Evolutionary conservation across 2,329 filamentous ascomycete species (phyloP).

Genomic region (Periconia sp.): DNA sequence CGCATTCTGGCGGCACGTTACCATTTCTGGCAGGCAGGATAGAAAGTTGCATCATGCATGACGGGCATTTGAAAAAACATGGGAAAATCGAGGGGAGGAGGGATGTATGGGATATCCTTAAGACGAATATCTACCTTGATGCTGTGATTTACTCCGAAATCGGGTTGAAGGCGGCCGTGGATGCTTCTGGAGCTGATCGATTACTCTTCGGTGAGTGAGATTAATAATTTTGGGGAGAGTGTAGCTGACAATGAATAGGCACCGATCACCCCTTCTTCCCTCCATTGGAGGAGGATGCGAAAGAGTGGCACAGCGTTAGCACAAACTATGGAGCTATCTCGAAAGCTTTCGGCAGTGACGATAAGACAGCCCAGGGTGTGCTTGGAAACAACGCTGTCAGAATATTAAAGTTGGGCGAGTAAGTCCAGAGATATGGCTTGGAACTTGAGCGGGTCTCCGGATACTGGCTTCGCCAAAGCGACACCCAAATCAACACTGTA

Average conservation of each 20-base stretch:
- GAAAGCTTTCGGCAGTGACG: conserved; percentile 55
- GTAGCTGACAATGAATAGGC: conserved; percentile 44
- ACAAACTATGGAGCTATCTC: conserved; percentile 64
- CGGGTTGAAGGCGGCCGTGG: conserved; percentile 72
- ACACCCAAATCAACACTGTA: too few relatives aligned
- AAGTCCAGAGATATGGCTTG: conserved; percentile 4
- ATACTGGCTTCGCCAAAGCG: not conserved
- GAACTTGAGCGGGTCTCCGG: not conserved
- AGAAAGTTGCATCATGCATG: conserved; percentile 85
- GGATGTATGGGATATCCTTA: conserved; percentile 68
- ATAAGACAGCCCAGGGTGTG: conserved; percentile 57
- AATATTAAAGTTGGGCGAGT: conserved; percentile 50
- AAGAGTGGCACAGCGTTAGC: conserved; percentile 73
- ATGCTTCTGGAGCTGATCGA: conserved; percentile 70
- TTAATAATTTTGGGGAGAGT: not conserved
- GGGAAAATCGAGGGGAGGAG: conserved; percentile 64
- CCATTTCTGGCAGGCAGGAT: conserved; percentile 89
- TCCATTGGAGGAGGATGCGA: conserved; percentile 68
- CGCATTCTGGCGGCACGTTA: conserved; percentile 86
- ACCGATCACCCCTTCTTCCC: conserved; percentile 88
- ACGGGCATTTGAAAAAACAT: conserved; percentile 72
- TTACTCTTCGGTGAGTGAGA: conserved; percentile 70
- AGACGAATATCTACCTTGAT: conserved; percentile 84
- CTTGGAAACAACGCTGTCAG: conserved; percentile 66
- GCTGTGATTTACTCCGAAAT: conserved; percentile 83